phyloP scores from a whole-genome alignment of 495 filamentous ascomycete species.

The Barbatosphaeria neglecta region DNA sequence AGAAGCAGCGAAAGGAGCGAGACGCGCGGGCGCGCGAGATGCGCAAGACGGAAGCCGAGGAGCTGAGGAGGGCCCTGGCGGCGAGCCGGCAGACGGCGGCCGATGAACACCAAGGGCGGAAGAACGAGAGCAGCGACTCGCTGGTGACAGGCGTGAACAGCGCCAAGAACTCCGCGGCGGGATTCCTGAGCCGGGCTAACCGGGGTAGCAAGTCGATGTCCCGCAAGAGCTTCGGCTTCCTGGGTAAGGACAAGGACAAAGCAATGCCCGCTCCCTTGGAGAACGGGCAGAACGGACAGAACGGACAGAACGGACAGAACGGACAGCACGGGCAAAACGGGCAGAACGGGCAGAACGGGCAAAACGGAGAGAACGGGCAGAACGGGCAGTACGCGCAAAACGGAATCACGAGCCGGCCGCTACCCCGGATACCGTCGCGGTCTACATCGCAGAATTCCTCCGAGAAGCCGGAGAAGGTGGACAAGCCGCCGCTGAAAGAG shows the following conservation, averaged over 20 bases:
- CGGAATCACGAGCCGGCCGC: no score
- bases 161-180: slow-evolving; percentile 13
- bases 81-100: slow-evolving; percentile 31
- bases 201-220: slow-evolving; percentile 32
- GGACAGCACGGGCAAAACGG: neutral
- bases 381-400: neutral
- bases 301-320: neutral
- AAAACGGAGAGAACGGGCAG: neutral
- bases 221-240: slow-evolving; percentile 37
- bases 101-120: slow-evolving; percentile 26
- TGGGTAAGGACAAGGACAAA: slow-evolving; percentile 21
- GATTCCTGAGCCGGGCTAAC: slow-evolving; percentile 25
- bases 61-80: slow-evolving; percentile 26
- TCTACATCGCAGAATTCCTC: neutral
- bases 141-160: slow-evolving; percentile 1
- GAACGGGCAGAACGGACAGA: neutral
- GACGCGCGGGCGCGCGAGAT: slow-evolving; percentile 19
- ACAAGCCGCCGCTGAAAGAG: slow-evolving; percentile 23
- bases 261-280: slow-evolving; percentile 4
- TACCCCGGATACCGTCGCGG: neutral
- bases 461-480: slow-evolving; percentile 15
- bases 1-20: slow-evolving; percentile 29
- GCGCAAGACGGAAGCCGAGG: slow-evolving; percentile 23
- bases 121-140: slow-evolving; percentile 12
- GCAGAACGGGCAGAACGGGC: neutral